phyloP scores from a whole-genome alignment of 1,284 basidiomycete species.

The Agroathelia rolfsii region DNA sequence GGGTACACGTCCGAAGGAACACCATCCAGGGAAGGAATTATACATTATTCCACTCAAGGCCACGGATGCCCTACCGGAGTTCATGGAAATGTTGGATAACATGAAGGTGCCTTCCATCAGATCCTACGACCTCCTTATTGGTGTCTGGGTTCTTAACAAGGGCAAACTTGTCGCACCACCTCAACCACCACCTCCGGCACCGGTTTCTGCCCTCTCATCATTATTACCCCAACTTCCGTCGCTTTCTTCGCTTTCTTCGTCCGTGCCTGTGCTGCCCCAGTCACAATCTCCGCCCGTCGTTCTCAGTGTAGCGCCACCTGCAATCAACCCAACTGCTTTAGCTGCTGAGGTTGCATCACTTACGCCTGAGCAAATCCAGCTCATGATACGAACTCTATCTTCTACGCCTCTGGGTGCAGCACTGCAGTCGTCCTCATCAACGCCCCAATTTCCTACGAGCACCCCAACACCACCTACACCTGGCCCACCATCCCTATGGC shows the following conservation, averaged over 20 bases:
- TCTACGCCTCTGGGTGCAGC: slow-evolving; percentile 17
- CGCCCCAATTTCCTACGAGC: slow-evolving; percentile 11
- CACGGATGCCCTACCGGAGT: slow-evolving; percentile 68
- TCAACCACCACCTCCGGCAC: slow-evolving; percentile 14
- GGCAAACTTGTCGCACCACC: slow-evolving; percentile 49
- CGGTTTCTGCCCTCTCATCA: slow-evolving; percentile 14
- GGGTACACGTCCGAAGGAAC: slow-evolving; percentile 61
- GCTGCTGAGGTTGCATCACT: slow-evolving; percentile 44
- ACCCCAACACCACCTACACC: slow-evolving; percentile 8
- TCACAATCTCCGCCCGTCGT: slow-evolving; percentile 3
- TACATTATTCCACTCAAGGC: slow-evolving; percentile 79
- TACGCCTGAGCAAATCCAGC: slow-evolving; percentile 52
- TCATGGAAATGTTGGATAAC: slow-evolving; percentile 79
- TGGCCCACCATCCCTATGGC: slow-evolving; percentile 8
- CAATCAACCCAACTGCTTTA: slow-evolving; percentile 22
- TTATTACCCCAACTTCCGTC: slow-evolving; percentile 2
- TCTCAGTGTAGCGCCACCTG: slow-evolving; percentile 10
- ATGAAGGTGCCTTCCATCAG: slow-evolving; percentile 59
- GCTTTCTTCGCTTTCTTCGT: too few relatives aligned
- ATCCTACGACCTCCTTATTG: slow-evolving; percentile 59
- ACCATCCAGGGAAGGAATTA: slow-evolving; percentile 74
- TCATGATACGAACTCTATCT: slow-evolving; percentile 38
- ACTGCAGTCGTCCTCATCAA: slow-evolving; percentile 16
- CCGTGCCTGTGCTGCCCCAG: too few relatives aligned
- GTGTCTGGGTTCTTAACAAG: slow-evolving; percentile 75